Evolutionary conservation across 1,284 basidiomycete genomes (phyloP).

Genomic region (Moniliophthora roreri): DNA sequence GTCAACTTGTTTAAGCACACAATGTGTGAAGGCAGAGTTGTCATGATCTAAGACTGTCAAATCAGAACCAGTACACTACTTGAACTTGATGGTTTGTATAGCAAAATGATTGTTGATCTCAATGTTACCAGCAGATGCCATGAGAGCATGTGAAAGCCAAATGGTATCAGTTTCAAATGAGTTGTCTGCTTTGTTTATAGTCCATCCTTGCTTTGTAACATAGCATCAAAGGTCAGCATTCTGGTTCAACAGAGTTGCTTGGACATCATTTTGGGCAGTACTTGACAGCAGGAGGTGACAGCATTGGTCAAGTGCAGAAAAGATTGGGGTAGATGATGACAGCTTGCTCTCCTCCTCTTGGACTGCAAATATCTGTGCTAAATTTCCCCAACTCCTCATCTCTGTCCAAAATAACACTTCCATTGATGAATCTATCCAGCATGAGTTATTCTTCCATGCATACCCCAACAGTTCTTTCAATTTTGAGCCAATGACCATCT

Average conservation of each 20-base stretch:
- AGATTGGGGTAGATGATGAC: too few relatives aligned
- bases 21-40: background rate
- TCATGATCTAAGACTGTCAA: background rate
- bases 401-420: background rate
- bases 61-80: background rate
- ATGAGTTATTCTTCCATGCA: background rate
- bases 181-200: too few relatives aligned
- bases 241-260: too few relatives aligned
- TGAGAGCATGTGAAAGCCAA: background rate
- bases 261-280: too few relatives aligned
- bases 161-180: background rate
- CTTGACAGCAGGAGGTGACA: too few relatives aligned
- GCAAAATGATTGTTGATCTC: background rate
- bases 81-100: background rate
- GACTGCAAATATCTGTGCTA: background rate
- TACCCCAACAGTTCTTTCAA: background rate
- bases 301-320: too few relatives aligned
- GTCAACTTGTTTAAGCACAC: background rate
- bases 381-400: background rate
- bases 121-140: background rate
- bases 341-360: background rate
- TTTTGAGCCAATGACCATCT: background rate
- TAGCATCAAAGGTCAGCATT: too few relatives aligned
- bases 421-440: background rate
- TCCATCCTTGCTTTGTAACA: too few relatives aligned